Evolutionary conservation across 257 asterid species (phyloP), one percentile per base, ranked within the genome.

Genomic region (Leonotis leonurus): DNA sequence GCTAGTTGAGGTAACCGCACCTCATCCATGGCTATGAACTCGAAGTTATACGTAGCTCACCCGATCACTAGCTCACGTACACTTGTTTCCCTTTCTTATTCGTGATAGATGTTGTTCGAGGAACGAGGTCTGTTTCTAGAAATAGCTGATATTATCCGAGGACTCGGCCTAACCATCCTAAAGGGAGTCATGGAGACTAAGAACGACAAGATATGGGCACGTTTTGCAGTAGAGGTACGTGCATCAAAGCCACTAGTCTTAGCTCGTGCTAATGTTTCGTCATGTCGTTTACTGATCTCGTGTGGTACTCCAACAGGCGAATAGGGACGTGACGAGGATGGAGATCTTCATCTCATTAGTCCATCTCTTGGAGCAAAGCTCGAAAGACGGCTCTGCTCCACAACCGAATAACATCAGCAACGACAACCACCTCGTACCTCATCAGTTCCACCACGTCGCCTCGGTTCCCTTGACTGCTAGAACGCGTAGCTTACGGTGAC

Each of bases 141-240:
- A 73, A 88, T 91, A 76, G 96, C 98, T 24, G 98, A 88, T 78
- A 81, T 88, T 63, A 82, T 91, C 70, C 77, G 94, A 81, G 95
- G 96, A 16, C 80, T 88, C 59, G 96, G 96, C 50, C 67, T 91
- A 68, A 85, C 95, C 65, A 91, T 91, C 57, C 81, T 91, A 62
- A 91, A 85, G 81, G 98, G 98, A 40, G 82, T 84, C 30, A 88
- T 90, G 96, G 96, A 88, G 84, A 81, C 83, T 62, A 82, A 81
- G 36, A 76, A 81, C 17, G 90, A 82, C 77, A 90, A 90, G 72
- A 88, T 85, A 21, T 90, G 94, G 98, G 95, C 94, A 40, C 94
- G 86, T 29, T 90, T 90, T 77, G 69, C 84, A 40, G 96, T 90
- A 6, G 98, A 90, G 96, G 98, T 90, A 65, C 51, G 48, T 37